Evolutionary conservation across 1,284 basidiomycete species (phyloP), one percentile per base, ranked within the genome.

Genomic region (Afroboletus lepidellus): DNA sequence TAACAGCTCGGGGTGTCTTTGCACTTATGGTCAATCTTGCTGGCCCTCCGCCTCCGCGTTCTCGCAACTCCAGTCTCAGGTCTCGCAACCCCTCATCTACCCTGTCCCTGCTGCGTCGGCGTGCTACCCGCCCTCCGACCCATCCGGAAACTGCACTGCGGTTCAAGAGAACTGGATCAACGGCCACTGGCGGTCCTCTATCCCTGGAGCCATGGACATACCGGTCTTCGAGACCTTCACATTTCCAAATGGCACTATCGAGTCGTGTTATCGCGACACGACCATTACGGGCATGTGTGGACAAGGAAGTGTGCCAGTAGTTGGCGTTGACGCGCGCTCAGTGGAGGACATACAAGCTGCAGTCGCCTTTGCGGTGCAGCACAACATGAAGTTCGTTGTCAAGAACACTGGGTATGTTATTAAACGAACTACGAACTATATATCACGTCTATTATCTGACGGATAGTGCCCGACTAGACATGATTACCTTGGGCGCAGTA

Each of bases 21-120:
- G 57, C 16, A 57, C 49, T 13, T 52, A 42, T 27, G 50, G 47
- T 12, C 41, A 62, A 41, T 15, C 63, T 6, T 79, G 77, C 59
- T 78, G 77, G 76, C 77, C 77, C 0, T 64, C 58, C 11, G 54
- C 63, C 0, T 46, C 66, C 12, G 62, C 68, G 0, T 77, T 79
- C 56, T 39, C 60, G 5, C 46, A 59, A 13, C 68, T 77, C 29
- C 56, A 66, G 41, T 71, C 36, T 69, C 69, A 27, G 25, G 25
- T 27, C n/a, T n/a, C 15, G 64, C 65, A n/a, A 29, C 65, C 65
- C 1, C 64, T 70, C 39, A 21, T 71, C 9, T 47, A 61, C 13
- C 68, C 63, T 0, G 41, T 58, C 11, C 65, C 67, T 1, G 62
- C 56, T 2, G 63, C 63, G 0, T 60, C 58, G 4, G 54, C 60